Base-by-base conservation (phyloP, 2,329 filamentous ascomycete genomes). In the Septoria petroselini region DNA sequence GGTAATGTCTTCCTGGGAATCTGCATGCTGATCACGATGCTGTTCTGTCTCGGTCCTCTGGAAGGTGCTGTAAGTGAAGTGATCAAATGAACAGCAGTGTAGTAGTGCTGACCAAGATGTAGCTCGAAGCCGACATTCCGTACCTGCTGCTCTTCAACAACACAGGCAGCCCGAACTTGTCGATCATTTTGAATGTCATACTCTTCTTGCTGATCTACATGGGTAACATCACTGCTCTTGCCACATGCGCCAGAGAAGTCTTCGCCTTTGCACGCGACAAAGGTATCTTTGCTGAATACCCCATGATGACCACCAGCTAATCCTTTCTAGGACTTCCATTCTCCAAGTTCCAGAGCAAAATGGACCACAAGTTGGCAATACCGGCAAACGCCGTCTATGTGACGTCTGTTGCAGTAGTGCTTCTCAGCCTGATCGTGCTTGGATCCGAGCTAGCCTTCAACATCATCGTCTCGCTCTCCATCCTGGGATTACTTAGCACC, bases 231-330 rank as follows among this genome's bases (percentile, higher is more conserved):
- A 61, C 59, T 4, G 60, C 58, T 9, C 76, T 76, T 1, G 70
- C 71, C 31, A 68, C 71, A 4, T 70, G 68, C 6, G 71, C 70
- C 9, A 68, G 72, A 12, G 71, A 73, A 63, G 57, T 70, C 5
- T 74, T 62, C 50, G 71, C 71, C 0, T 74, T 74, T 48, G 71
- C 72, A 2, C 61, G 70, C 11, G 70, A 72, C 55, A 63, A 68
- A 50, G 55, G 48, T 51, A 4, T 14, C 8, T 3, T 18, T 35
- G 14, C 33, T n/a, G n/a, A n/a, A 27, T 14, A 2, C 19, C 6
- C n/a, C 21, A 23, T 34, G 9, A 54, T 58, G 43, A 62, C 62
- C 18, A 18, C 59, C 31, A 49, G 49, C 48, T 62, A 57, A 52
- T 7, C 7, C 12, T 3, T 21, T 23, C 35, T 27, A 30, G 70